Evolutionary conservation across 2,329 filamentous ascomycete species (phyloP), one percentile per base, ranked within the genome.

Genomic region (Rachicladosporium sp.): DNA sequence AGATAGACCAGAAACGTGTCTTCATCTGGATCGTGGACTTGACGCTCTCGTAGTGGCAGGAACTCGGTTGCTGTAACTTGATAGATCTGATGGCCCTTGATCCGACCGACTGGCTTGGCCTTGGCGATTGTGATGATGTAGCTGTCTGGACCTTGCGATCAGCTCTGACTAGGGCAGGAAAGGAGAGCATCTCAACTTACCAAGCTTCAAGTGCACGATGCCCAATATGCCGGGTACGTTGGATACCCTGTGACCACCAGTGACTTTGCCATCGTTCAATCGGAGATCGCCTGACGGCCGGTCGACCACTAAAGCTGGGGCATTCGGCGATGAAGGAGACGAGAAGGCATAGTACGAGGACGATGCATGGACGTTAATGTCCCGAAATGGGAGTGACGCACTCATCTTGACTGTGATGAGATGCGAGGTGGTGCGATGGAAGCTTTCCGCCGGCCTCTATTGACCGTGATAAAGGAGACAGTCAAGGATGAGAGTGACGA

Each of bases 101-200:
- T 74, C 41, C 88, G 78, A 45, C 89, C 91, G 63, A 96, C 78
- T 30, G 87, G 82, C 58, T 88, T 78, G 41, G 87, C 84, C 65
- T 98, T 96, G 51, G 84, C 95, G 61, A 98, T 93, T 56, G 93
- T 75, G 57, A 98, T 83, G 57, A 93, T 81, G 72, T 98, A 98
- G 64, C 94, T 96, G 71, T 98, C 76, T 78, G 76, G 76, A 52
- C 12, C 10, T 33, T 9, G 29, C 27, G 19, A 31, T 44, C 10
- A 35, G 34, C 34, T 29, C 31, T 19, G 15, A 19, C 15, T 19
- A 19, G 15, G 15, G 15, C 15, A 19, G 15, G 15, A 19, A 19
- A 19, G 15, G 15, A 19, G 15, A 19, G 15, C 15, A 19, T 19
- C 15, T 11, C 38, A 41, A 64, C 54, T 37, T 73, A 94, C 88